These are phyloP conservation scores for Phytophthora cactorum DNA, from an alignment of 352 stramenopile genomes.

Conservation along the genomic window DNA sequence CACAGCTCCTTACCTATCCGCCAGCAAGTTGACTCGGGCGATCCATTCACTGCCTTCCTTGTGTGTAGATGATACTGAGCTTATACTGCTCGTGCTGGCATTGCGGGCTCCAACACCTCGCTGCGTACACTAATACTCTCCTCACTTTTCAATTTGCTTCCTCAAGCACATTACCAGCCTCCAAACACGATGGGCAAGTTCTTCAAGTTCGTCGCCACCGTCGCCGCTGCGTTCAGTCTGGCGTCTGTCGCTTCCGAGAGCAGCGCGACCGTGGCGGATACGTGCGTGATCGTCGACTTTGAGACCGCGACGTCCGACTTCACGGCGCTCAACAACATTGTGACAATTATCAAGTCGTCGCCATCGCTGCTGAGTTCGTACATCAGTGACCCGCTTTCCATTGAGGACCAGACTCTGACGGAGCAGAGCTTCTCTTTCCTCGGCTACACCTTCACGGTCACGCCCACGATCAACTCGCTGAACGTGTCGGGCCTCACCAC, in stretches of 20 bases:
- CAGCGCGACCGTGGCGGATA: slow-evolving; percentile 33
- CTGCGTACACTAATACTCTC: slow-evolving; percentile 7
- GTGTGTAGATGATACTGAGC: slow-evolving; percentile 8
- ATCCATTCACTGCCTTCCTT: slow-evolving; percentile 20
- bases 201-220: slow-evolving; percentile 18
- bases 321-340: slow-evolving; percentile 52
- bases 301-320: slow-evolving; percentile 50
- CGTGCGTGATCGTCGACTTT: slow-evolving; percentile 54
- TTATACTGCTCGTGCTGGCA: background rate
- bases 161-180: slow-evolving; percentile 26
- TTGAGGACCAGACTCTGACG: slow-evolving; percentile 49
- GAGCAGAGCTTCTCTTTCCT: slow-evolving; percentile 57
- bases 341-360: slow-evolving; percentile 51
- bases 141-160: slow-evolving; percentile 37
- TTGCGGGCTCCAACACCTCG: background rate
- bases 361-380: slow-evolving; percentile 37
- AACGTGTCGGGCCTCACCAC: slow-evolving; percentile 52
- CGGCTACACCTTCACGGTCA: slow-evolving; percentile 55
- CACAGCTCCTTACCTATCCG: slow-evolving; percentile 24
- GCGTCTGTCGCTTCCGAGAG: slow-evolving; percentile 23
- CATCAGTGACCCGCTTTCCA: slow-evolving; percentile 46
- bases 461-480: slow-evolving; percentile 56
- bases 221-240: slow-evolving; percentile 13
- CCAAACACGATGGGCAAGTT: slow-evolving; percentile 30
- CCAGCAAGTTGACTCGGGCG: slow-evolving; percentile 17